phyloP scores from a whole-genome alignment of 2,329 filamentous ascomycete species.

The Cercospora beticola region DNA sequence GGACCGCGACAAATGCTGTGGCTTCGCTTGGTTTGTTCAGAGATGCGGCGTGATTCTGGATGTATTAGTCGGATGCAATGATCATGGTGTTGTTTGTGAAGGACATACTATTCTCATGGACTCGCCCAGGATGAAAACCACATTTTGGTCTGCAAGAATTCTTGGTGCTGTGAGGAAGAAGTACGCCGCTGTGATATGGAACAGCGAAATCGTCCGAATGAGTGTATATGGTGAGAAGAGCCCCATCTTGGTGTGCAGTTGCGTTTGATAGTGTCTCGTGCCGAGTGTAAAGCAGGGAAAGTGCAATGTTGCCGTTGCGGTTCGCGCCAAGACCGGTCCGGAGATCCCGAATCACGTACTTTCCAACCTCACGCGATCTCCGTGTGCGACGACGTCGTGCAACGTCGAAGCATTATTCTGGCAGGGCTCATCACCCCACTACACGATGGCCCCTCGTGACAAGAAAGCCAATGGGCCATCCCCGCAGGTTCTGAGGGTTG shows the following conservation, averaged over 20 bases:
- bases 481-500: conserved; percentile 11
- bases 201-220: conserved; percentile 76
- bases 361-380: background rate
- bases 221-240: conserved; percentile 78
- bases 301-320: background rate
- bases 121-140: conserved; percentile 80
- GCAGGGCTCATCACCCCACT: too few relatives aligned
- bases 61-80: background rate
- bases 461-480: conserved; percentile 7
- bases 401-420: background rate
- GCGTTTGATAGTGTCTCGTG: background rate
- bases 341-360: background rate
- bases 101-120: conserved; percentile 72
- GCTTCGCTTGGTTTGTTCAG: conserved; percentile 70
- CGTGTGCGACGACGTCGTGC: background rate
- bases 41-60: conserved; percentile 62
- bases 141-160: conserved; percentile 71
- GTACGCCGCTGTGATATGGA: conserved; percentile 79
- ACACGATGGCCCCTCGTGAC: background rate
- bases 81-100: background rate
- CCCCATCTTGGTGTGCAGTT: conserved; percentile 60
- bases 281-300: background rate
- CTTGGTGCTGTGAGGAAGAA: conserved; percentile 76
- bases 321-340: conserved; percentile 3
- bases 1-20: conserved; percentile 65